Conservation (phyloP, 2,329 filamentous ascomycete species). For the Penicillium carneum region DNA sequence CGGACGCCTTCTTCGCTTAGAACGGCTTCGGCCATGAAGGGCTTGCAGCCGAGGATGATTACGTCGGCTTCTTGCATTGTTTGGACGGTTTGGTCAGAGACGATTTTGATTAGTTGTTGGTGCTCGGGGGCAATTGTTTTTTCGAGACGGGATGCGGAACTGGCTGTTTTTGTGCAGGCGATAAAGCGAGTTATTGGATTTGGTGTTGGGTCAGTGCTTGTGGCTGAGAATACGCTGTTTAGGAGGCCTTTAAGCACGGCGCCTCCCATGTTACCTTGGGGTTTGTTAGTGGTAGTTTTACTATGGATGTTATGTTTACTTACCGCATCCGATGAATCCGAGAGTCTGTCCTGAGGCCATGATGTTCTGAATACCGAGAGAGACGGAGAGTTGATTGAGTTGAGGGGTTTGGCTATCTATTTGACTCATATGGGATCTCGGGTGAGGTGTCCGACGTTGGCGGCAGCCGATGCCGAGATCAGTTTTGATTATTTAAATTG, state of each 20-base stretch:
- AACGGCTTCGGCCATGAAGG: conserved; percentile 52
- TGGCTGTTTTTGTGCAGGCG: conserved; percentile 51
- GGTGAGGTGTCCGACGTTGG: conserved; percentile 9
- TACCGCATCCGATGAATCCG: conserved; percentile 36
- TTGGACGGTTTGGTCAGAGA: conserved; percentile 45
- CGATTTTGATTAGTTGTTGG: conserved; percentile 43
- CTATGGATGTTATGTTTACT: neutral
- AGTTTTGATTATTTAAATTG: neutral
- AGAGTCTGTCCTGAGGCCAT: conserved; percentile 25
- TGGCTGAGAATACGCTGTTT: conserved; percentile 29
- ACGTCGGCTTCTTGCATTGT: conserved; percentile 50
- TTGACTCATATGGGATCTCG: neutral
- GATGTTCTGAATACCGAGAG: neutral
- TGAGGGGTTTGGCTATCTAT: neutral
- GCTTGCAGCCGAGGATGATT: conserved; percentile 57
- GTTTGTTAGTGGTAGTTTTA: conserved; percentile 15
- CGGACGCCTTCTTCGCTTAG: conserved; percentile 48
- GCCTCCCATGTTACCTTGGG: conserved; percentile 47
- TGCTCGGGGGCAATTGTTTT: conserved; percentile 39
- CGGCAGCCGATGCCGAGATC: conserved; percentile 7
- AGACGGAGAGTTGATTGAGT: neutral
- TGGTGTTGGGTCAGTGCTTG: neutral
- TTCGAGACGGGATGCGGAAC: conserved; percentile 46
- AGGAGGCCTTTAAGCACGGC: conserved; percentile 47
- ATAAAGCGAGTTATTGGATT: conserved; percentile 43